Base-by-base conservation (phyloP, 2,329 filamentous ascomycete genomes). In the Alternaria hordeiaustralica region DNA sequence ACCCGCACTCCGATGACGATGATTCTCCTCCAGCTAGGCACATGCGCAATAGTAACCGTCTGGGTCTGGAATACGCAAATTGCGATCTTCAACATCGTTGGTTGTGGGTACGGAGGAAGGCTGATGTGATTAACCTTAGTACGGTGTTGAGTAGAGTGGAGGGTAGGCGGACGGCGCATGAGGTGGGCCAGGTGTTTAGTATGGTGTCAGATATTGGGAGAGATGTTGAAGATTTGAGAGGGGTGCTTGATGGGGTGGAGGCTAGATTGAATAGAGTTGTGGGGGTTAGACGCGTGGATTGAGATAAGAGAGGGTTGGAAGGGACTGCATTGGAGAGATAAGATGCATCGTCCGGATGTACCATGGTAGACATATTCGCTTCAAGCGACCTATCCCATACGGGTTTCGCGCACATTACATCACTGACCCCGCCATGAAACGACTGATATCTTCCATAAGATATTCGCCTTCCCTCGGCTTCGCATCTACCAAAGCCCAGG, bases 41-140 rank as follows among this genome's bases (percentile, higher is more conserved):
- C 33, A 54, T 71, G 23, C 56, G 59, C 11, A 66, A 70, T 13
- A 74, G 74, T 4, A 77, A 78, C 30, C 65, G 74, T 12, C 63
- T 71, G 15, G 66, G 65, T 3, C 69, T 63, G 6, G 72, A 78
- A 50, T 83, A 82, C 58, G 68, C 68, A 12, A 69, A 75, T 1
- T 78, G 79, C 43, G 75, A 74, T 6, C 67, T 81, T 1, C 67
- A 69, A 25, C 74, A 78, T 64, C 65, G 82, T 11, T 73, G 78
- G 55, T 44, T 75, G 13, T 83, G 81, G 81, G 62, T 83, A 44
- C 71, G 70, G 30, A 67, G 71, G 53, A 82, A 82, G 61, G 65
- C 71, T 3, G 75, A 78, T 45, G 79, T 79, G 12, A 69, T 80
- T 53, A 66, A 63, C n/a, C 65, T 83, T 55, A 76, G 79, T 41